phyloP scores from a whole-genome alignment of 1,284 basidiomycete genomes.

The Ceratobasidium sp. region DNA sequence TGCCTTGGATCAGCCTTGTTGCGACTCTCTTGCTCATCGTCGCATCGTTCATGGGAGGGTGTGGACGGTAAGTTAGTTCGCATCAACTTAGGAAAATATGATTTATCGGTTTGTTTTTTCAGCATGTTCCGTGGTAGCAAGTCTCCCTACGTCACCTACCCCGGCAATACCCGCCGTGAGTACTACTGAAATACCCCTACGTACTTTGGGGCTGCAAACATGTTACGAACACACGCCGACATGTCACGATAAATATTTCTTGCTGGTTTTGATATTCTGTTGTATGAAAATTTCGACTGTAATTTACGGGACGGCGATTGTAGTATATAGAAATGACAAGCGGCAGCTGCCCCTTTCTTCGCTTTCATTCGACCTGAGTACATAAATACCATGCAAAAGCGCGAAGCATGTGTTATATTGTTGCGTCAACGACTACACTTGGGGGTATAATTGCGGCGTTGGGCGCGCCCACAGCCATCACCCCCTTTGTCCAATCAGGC shows the following conservation, averaged over 20 bases:
- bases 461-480: conserved; percentile 24
- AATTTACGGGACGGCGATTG: conserved; percentile 36
- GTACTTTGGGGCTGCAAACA: background rate
- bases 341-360: conserved; percentile 13
- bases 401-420: background rate
- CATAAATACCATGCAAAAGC: background rate
- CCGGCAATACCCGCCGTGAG: conserved; percentile 5
- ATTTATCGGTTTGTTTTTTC: background rate
- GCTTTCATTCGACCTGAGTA: background rate
- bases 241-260: conserved; percentile 11
- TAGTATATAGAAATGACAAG: conserved; percentile 36
- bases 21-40: conserved; percentile 30
- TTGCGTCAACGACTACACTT: background rate
- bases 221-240: conserved; percentile 15
- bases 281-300: conserved; percentile 37
- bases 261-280: conserved; percentile 24
- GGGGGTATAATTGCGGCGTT: conserved; percentile 32
- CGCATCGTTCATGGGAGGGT: conserved; percentile 33
- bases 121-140: conserved; percentile 40
- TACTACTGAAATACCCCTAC: conserved; percentile 29
- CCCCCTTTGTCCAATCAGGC: conserved; percentile 37
- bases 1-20: conserved; percentile 40
- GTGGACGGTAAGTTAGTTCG: conserved; percentile 16
- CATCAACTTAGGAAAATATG: background rate
- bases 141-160: conserved; percentile 37